Conservation (phyloP, 257 asterid species). For the Eustoma russellianum region DNA sequence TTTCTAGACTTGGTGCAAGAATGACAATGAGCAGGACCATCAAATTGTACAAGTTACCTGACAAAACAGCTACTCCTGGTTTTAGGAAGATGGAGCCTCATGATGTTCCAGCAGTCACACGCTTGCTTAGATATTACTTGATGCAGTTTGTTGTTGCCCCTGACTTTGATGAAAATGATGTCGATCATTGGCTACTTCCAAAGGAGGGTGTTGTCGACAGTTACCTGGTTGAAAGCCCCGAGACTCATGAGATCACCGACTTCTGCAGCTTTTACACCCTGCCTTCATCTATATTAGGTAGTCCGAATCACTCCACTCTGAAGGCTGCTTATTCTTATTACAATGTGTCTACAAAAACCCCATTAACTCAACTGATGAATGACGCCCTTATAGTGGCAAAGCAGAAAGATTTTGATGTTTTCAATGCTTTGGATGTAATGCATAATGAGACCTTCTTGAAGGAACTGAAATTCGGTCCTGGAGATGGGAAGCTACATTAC, state of each 20-base stretch:
- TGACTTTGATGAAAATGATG: slow-evolving; percentile 35
- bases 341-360: slow-evolving; percentile 33
- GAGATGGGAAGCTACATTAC: slow-evolving; percentile 43
- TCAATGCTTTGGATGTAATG: slow-evolving; percentile 46
- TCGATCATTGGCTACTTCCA: slow-evolving; percentile 46
- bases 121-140: slow-evolving; percentile 26
- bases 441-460: slow-evolving; percentile 29
- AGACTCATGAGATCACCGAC: slow-evolving; percentile 32
- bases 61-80: slow-evolving; percentile 29
- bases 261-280: slow-evolving; percentile 44
- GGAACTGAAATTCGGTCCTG: slow-evolving; percentile 43
- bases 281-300: slow-evolving; percentile 36
- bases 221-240: slow-evolving; percentile 37
- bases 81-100: slow-evolving; percentile 40
- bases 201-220: slow-evolving; percentile 45
- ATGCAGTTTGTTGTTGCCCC: slow-evolving; percentile 36
- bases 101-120: slow-evolving; percentile 40
- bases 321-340: slow-evolving; percentile 47
- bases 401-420: slow-evolving; percentile 38
- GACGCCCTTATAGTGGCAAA: slow-evolving; percentile 47
- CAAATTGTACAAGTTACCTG: slow-evolving; percentile 31
- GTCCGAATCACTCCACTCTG: slow-evolving; percentile 26
- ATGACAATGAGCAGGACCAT: slow-evolving; percentile 54
- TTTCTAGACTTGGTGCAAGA: slow-evolving; percentile 43
- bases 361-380: slow-evolving; percentile 27